phyloP scores from a whole-genome alignment of 2,329 filamentous ascomycete species.

The Exophiala lecanii-corni region DNA sequence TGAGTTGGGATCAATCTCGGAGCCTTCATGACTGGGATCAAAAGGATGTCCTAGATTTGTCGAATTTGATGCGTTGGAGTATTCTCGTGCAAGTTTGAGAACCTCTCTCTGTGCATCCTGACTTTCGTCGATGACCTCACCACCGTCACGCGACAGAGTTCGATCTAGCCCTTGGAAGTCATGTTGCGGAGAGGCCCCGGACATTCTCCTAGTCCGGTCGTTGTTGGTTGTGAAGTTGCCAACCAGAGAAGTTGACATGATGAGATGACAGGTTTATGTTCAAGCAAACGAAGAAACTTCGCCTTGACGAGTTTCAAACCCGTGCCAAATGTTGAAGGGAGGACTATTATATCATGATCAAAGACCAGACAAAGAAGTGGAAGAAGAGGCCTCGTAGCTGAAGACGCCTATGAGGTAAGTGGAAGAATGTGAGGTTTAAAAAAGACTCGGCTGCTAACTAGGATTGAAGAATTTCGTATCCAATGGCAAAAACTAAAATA shows the following conservation, averaged over 20 bases:
- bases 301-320: neutral
- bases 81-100: conserved; percentile 12
- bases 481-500: neutral
- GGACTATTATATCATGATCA: neutral
- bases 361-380: neutral
- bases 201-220: conserved; percentile 11
- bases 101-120: conserved; percentile 11
- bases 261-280: neutral
- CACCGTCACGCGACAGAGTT: conserved; percentile 8
- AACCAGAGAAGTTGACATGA: conserved; percentile 14
- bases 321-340: neutral
- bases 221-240: conserved; percentile 17
- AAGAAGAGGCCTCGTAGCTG: neutral
- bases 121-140: conserved; percentile 6
- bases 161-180: conserved; percentile 11
- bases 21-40: conserved; percentile 29
- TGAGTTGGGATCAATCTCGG: conserved; percentile 39
- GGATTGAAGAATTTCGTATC: neutral
- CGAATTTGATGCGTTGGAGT: conserved; percentile 11
- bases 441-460: neutral
- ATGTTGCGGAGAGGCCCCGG: conserved; percentile 8
- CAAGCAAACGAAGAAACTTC: neutral
- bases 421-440: neutral
- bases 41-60: conserved; percentile 13
- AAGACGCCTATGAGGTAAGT: no score